Percentiles rank a stretch among this genome's conserved stretches.
phyloP scores from a whole-genome alignment of 768 basidiomycete species.

The Lactifluus piperatus region DNA sequence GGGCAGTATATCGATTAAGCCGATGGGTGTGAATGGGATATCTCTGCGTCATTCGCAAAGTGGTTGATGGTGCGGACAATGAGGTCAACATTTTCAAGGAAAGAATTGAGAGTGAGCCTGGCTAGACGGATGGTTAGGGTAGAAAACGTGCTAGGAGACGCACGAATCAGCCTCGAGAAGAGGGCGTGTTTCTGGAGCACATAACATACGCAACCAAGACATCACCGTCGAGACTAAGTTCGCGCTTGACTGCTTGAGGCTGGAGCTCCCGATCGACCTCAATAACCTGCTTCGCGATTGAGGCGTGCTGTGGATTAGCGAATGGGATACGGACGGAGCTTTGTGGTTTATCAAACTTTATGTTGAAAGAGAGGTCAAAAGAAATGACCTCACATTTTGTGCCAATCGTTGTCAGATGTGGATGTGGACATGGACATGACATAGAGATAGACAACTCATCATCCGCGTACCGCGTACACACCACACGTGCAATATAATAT shows the following conservation, averaged over 20 bases:
- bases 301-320: constrained; percentile 60
- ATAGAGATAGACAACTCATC: too few relatives aligned
- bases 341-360: neutral
- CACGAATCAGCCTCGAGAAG: constrained; percentile 7
- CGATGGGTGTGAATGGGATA: constrained; percentile 8
- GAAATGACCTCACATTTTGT: constrained; percentile 40
- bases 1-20: constrained; percentile 7
- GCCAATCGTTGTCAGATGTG: constrained; percentile 34
- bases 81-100: constrained; percentile 84
- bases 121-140: constrained; percentile 82
- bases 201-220: constrained; percentile 73
- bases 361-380: neutral
- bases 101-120: constrained; percentile 75
- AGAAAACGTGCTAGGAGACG: constrained; percentile 55
- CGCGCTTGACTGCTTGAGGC: constrained; percentile 66
- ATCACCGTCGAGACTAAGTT: constrained; percentile 56
- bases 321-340: constrained; percentile 66
- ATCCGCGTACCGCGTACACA: too few relatives aligned
- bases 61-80: constrained; percentile 73
- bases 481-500: neutral
- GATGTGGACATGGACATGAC: neutral
- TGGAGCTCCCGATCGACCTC: constrained; percentile 85
- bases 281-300: constrained; percentile 74
- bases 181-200: constrained; percentile 26
- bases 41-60: constrained; percentile 61